Evolutionary conservation across 2,329 filamentous ascomycete genomes (phyloP), one percentile per base, ranked within the genome.

Genomic region (Cordyceps cateniannulata): DNA sequence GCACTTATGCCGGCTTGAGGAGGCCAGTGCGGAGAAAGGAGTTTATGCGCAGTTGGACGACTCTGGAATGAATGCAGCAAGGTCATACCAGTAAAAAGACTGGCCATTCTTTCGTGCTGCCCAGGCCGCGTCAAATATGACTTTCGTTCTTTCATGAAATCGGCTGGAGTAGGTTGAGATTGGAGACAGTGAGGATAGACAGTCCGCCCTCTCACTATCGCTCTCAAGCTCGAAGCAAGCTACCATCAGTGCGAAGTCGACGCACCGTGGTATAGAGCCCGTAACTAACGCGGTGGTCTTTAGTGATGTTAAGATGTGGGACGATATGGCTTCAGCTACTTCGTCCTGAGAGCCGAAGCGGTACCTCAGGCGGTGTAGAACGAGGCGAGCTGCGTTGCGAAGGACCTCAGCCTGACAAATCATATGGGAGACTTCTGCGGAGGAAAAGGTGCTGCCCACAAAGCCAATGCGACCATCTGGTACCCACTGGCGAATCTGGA

Each of bases 391-490:
- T 1, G 65, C 65, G 3, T 65, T 54, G 4, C 65, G 66, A 60
- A 68, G 64, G 14, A 67, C 65, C 20, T 68, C 66, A 1, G 64
- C 66, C 27, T 72, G 70, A 14, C 68, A 69, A 47, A 69, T 61
- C 69, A 72, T 70, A 51, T 69, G 69, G 0, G 66, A 62, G 2
- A 70, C 62, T 29, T 71, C 69, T 10, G 54, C 49, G 0, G 66
- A 48, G 4, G 64, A 64, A 20, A 65, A 70, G 12, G 9, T 9
- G 4, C 48, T 45, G 0, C 27, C 47, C 0, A 29, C 61, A 49
- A 70, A 69, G 45, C 60, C 65, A 7, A 62, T 49, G 3, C 67
- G 67, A 14, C 67, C 62, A 3, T 57, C 29, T 1, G 69, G 69
- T 22, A 64, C 62, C 69, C 69, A 70, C 0, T 49, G 53, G 6